Conservation (phyloP, 306 rosid genomes). For the Corylus heterophylla region DNA sequence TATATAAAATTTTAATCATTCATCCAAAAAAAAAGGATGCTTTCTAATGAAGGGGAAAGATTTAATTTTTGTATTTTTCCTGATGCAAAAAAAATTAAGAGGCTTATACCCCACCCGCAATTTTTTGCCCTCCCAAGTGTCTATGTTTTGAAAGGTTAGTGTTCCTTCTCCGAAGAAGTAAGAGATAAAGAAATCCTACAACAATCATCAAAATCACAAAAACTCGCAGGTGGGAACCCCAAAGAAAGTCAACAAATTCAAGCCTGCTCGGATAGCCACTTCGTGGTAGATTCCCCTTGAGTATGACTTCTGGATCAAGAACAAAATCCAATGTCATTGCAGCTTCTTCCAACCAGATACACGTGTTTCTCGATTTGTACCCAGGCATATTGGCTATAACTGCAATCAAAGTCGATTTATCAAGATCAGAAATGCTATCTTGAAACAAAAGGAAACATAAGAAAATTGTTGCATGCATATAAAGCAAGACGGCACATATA, state of each 20-base stretch:
- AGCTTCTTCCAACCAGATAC: slow-evolving; percentile 72
- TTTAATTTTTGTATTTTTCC: not conserved
- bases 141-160: slow-evolving; percentile 47
- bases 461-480: not conserved
- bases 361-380: slow-evolving; percentile 71
- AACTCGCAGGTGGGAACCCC: slow-evolving; percentile 53
- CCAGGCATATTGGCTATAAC: slow-evolving; percentile 69
- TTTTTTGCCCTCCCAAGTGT: slow-evolving; percentile 44
- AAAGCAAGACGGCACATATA: not conserved
- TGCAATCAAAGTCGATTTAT: slow-evolving; percentile 45
- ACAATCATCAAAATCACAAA: slow-evolving; percentile 47
- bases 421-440: slow-evolving; percentile 6
- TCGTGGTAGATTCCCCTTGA: slow-evolving; percentile 39
- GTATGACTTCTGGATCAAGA: slow-evolving; percentile 60
- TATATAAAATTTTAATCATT: too few relatives aligned
- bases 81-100: slow-evolving; percentile 1
- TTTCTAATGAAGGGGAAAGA: not conserved
- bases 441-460: not conserved
- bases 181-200: slow-evolving; percentile 58
- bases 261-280: slow-evolving; percentile 38
- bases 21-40: not conserved
- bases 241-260: slow-evolving; percentile 42
- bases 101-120: slow-evolving; percentile 41
- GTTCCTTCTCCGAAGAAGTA: slow-evolving; percentile 56
- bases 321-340: slow-evolving; percentile 74